Evolutionary conservation across 2,329 filamentous ascomycete genomes (phyloP), one percentile per base, ranked within the genome.

Genomic region (Beauveria brongniartii): DNA sequence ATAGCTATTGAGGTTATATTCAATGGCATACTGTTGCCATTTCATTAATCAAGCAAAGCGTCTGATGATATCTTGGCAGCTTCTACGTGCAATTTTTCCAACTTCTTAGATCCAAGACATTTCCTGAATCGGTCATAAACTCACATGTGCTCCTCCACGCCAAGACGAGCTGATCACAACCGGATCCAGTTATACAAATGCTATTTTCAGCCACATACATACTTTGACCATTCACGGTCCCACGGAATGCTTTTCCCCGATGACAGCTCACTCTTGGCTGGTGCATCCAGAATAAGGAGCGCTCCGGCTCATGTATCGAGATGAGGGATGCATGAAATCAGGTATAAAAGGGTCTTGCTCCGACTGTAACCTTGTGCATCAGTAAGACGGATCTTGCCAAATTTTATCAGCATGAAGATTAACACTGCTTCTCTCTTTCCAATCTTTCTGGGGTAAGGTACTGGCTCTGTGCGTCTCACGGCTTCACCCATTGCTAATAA

Each of bases 151-250:
- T 44, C 55, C 44, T 57, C 51, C 55, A 57, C 28, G 55, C 55
- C 55, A 57, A 57, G 55, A 57, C 52, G 55, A 48, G 55, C 55
- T 57, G 55, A 57, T 48, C 28, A 48, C 20, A 6, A 3, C 20
- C 48, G 18, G 12, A 30, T 30, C n/a, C 10, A 37, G 44, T 10
- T 12, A 5, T 26, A 20, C 28, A 40, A 9, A 14, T 37, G 8
- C 43, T 37, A 56, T 47, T 47, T 47, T n/a, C 43, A 26, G 55
- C 28, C 43, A 47, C 55, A 8, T 12, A 26, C 44, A n/a, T 5
- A 22, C 5, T 43, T 43, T 37, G 12, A 14, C 34, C 12, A 6
- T 37, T 37, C 5, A 37, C 12, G 34, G 34, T 14, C 30, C 34
- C 6, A 37, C 7, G 9, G 14, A 12, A 30, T 8, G 2, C 48